Conservation (phyloP, 2,329 filamentous ascomycete species). For the Westerdykella sp. region DNA sequence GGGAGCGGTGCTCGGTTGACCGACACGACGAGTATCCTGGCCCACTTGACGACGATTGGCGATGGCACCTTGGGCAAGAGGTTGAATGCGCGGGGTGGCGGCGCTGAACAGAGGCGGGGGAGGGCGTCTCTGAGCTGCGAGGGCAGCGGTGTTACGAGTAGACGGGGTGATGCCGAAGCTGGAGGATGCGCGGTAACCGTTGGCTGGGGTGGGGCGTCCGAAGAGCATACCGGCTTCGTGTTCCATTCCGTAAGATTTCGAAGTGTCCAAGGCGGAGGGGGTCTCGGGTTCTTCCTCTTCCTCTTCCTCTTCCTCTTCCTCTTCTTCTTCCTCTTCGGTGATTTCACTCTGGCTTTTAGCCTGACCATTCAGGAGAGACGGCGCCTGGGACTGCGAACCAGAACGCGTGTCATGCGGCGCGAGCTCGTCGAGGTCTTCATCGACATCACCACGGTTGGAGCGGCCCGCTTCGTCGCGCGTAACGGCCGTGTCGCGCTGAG, state of each 20-base stretch:
- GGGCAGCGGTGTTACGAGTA: background rate
- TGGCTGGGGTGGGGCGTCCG: background rate
- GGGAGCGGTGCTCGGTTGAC: too few relatives aligned
- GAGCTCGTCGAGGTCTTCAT: slow-evolving; percentile 13
- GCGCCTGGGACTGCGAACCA: slow-evolving; percentile 4
- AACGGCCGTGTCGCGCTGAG: slow-evolving; percentile 23
- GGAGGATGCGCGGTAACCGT: background rate
- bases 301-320: background rate
- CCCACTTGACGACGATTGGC: too few relatives aligned
- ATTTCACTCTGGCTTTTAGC: slow-evolving; percentile 3
- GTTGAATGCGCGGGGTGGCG: too few relatives aligned
- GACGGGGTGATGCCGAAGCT: background rate
- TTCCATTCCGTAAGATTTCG: slow-evolving; percentile 30
- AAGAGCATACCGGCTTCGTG: slow-evolving; percentile 29
- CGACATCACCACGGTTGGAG: slow-evolving; percentile 5
- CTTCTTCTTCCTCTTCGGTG: background rate
- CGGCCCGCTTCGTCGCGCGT: slow-evolving; percentile 15
- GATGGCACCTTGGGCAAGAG: too few relatives aligned
- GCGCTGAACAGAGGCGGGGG: background rate
- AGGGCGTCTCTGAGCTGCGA: background rate
- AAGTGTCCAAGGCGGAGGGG: slow-evolving; percentile 20
- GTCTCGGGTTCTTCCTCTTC: slow-evolving; percentile 4
- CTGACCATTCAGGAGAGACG: slow-evolving; percentile 7
- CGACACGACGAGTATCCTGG: too few relatives aligned
- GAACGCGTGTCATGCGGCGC: slow-evolving; percentile 12